Base-by-base conservation (phyloP, 1,139 yeast genomes). In the Hemisphaericaspora xylofermentans region DNA sequence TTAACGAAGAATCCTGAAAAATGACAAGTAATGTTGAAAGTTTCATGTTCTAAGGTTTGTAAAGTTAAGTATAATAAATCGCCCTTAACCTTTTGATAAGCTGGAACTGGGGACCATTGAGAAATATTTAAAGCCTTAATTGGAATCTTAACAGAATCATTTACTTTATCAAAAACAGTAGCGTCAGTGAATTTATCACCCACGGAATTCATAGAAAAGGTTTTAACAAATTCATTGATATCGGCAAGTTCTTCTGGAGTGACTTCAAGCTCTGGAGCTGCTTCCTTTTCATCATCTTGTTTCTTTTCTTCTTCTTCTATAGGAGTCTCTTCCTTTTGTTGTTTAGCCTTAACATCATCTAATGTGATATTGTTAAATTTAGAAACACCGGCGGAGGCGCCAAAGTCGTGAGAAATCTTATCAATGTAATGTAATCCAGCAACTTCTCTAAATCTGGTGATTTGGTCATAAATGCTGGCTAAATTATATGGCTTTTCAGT, bases 71-170 rank as follows among this genome's bases (percentile, higher is more conserved):
- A 93, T 45, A 85, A 69, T 55, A 91, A 71, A 57, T 91, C 96
- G 21, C 98, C 98, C 57, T 75, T 78, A 24, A 74, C 49, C 43
- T 68, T 67, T 57, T 76, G 82, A 36, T 74, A 68, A 6, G 81
- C 70, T n/a, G 95, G 89, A 15, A 84, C 88, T 10, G 95, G 94
- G 48, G 88, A 83, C 94, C 96, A 91, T 43, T 80, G 80, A n/a
- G 96, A 86, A 38, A 88, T 60, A 41, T 74, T 67, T 40, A 85
- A 66, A 0, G 83, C 72, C 48, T 72, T 76, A 46, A 89, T 69
- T 22, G 78, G 77, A 18, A 60, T 51, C 43, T 56, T 63, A 43
- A 67, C 53, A 28, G 53, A 49, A 30, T 54, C 56, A 42, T 50
- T 51, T 12, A 61, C 48, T 30, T 56, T 55, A 39, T 53, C 54